Evolutionary conservation across 1,139 yeast species (phyloP).

Genomic region (Magnusiomyces suaveolens): DNA sequence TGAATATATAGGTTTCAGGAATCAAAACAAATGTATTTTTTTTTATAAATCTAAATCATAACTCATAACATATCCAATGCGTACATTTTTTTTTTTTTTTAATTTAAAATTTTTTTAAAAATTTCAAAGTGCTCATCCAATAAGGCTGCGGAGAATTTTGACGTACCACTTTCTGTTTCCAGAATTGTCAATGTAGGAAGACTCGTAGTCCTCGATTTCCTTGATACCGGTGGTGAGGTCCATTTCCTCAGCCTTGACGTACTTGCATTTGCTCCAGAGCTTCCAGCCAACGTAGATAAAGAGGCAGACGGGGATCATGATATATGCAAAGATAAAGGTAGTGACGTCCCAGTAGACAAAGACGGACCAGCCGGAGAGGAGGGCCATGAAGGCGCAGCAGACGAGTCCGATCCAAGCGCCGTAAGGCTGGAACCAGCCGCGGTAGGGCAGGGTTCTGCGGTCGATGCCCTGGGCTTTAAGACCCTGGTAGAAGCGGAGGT

Average conservation of each 20-base stretch:
- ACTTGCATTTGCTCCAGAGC: constrained; percentile 42
- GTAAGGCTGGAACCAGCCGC: constrained; percentile 50
- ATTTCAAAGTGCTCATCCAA: too few relatives aligned
- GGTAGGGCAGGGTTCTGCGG: constrained; percentile 45
- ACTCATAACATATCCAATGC: too few relatives aligned
- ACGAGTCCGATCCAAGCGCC: constrained; percentile 37
- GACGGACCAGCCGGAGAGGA: constrained; percentile 57
- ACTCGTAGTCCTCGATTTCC: constrained; percentile 41
- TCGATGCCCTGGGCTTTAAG: constrained; percentile 48
- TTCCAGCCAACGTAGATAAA: constrained; percentile 52
- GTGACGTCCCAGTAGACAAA: constrained; percentile 57
- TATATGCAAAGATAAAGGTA: constrained; percentile 55
- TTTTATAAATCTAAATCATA: too few relatives aligned
- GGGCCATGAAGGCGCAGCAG: constrained; percentile 49
- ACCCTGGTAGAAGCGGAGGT: constrained; percentile 56
- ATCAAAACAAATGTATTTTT: too few relatives aligned
- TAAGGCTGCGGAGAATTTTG: background rate
- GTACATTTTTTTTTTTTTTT: too few relatives aligned
- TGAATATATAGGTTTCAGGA: too few relatives aligned
- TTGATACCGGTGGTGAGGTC: constrained; percentile 47
- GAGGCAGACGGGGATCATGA: constrained; percentile 57
- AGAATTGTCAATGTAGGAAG: constrained; percentile 6
- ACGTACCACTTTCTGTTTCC: constrained; percentile 18
- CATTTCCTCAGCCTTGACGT: constrained; percentile 43
- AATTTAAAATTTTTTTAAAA: too few relatives aligned